These are phyloP conservation scores for Helianthus annuus DNA, from an alignment of 129 eudicot genomes.

Conservation along the genomic window DNA sequence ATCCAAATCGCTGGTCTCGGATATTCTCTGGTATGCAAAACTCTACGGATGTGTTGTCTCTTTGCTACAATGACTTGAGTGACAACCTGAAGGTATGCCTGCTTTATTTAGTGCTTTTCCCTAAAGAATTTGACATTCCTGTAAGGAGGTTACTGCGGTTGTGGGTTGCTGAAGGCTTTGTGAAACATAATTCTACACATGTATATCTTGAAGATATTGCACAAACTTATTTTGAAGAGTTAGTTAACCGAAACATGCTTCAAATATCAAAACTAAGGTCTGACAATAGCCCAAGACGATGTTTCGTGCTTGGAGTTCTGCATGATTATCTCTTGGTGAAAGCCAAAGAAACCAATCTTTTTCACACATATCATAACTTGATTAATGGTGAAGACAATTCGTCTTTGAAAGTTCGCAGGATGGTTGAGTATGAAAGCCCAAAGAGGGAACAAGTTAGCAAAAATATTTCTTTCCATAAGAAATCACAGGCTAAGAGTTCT, in stretches of 20 bases:
- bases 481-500: conserved; percentile 24
- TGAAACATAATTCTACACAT: conserved; percentile 1
- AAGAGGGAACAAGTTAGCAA: conserved; percentile 5
- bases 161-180: conserved; percentile 54
- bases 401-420: conserved; percentile 34
- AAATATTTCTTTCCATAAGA: conserved; percentile 8
- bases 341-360: conserved; percentile 44
- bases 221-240: conserved; percentile 35
- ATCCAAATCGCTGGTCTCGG: conserved; percentile 18
- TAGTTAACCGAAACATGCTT: conserved; percentile 45
- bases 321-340: conserved; percentile 44
- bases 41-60: neutral
- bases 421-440: conserved; percentile 36
- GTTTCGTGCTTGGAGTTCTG: conserved; percentile 45
- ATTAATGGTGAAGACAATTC: neutral
- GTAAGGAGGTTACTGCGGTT: conserved; percentile 40
- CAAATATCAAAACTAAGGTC: conserved; percentile 48
- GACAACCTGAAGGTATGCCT: conserved; percentile 29
- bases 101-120: conserved; percentile 34
- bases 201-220: conserved; percentile 37
- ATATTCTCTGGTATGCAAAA: neutral
- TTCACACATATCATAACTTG: conserved; percentile 34
- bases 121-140: conserved; percentile 32
- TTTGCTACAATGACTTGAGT: conserved; percentile 30
- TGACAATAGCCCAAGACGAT: conserved; percentile 44